These are phyloP conservation scores for Mycena epipterygia DNA, from an alignment of 768 basidiomycete genomes.

Conservation along the genomic window DNA sequence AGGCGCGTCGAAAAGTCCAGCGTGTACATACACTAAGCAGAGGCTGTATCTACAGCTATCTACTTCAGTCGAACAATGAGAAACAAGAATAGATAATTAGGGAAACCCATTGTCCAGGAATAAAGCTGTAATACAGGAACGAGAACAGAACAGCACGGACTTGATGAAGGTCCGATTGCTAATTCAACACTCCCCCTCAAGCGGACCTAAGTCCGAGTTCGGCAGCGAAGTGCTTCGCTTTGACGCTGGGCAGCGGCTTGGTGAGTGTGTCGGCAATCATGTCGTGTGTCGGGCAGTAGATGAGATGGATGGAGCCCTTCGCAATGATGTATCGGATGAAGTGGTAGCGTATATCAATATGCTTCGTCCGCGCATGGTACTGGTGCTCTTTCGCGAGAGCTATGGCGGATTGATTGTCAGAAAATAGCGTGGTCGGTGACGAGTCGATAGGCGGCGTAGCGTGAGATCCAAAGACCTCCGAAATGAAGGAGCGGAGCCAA, in stretches of 20 bases:
- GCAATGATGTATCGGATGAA: background rate
- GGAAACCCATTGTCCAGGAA: too few relatives aligned
- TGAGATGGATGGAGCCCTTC: background rate
- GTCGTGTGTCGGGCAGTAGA: background rate
- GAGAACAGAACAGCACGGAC: too few relatives aligned
- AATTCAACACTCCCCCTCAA: constrained; percentile 1
- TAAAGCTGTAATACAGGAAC: too few relatives aligned
- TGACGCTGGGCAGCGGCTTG: background rate
- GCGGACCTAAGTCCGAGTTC: background rate
- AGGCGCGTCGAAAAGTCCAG: too few relatives aligned
- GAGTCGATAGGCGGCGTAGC: background rate
- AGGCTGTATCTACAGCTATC: background rate
- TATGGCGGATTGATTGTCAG: background rate
- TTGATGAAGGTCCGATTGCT: background rate
- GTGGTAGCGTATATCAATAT: constrained; percentile 3
- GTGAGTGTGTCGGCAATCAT: background rate
- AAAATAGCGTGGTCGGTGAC: background rate
- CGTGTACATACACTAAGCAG: background rate
- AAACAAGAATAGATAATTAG: too few relatives aligned
- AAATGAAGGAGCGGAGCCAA: background rate
- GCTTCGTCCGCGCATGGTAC: background rate
- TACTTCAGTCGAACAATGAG: too few relatives aligned
- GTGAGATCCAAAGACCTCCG: background rate
- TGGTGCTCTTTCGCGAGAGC: background rate
- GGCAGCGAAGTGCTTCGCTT: background rate